These are phyloP conservation scores for Tetragonia tetragonoides DNA, from an alignment of 148 eudicot species.

Conservation along the genomic window DNA sequence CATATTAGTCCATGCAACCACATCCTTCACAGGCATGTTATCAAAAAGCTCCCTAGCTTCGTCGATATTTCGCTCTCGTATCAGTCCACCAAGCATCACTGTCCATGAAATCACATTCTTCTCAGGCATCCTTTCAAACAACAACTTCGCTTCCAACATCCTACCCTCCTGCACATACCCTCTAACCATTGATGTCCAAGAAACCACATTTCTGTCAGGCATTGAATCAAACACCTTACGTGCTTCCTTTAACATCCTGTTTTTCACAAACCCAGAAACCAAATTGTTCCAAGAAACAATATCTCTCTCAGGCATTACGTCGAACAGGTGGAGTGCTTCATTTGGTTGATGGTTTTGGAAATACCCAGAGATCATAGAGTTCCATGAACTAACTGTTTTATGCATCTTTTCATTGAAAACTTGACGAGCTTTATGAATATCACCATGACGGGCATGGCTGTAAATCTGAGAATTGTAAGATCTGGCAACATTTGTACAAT, in stretches of 20 bases:
- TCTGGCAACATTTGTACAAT: not conserved
- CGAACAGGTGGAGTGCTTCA: conserved; percentile 45
- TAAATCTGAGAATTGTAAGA: conserved; percentile 8
- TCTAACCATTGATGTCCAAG: conserved; percentile 47
- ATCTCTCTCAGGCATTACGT: conserved; percentile 44
- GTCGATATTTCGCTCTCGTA: conserved; percentile 32
- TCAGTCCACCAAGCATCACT: conserved; percentile 44
- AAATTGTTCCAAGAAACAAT: conserved; percentile 43
- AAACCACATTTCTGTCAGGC: conserved; percentile 44
- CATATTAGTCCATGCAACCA: conserved; percentile 43
- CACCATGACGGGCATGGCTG: conserved; percentile 6
- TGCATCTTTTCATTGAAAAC: conserved; percentile 33
- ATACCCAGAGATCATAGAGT: conserved; percentile 39
- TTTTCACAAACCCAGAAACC: conserved; percentile 45
- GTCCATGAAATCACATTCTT: conserved; percentile 49
- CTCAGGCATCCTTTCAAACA: conserved; percentile 41
- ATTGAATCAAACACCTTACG: conserved; percentile 37
- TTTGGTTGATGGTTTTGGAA: conserved; percentile 33
- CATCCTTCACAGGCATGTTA: conserved; percentile 47
- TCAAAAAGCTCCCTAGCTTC: conserved; percentile 43
- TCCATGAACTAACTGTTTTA: conserved; percentile 37
- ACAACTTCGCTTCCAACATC: conserved; percentile 33
- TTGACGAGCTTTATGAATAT: conserved; percentile 33
- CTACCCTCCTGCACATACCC: conserved; percentile 44
- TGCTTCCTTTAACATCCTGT: conserved; percentile 40